Conservation (phyloP, 495 filamentous ascomycete species). For the Hypomontagnella monticulosa region DNA sequence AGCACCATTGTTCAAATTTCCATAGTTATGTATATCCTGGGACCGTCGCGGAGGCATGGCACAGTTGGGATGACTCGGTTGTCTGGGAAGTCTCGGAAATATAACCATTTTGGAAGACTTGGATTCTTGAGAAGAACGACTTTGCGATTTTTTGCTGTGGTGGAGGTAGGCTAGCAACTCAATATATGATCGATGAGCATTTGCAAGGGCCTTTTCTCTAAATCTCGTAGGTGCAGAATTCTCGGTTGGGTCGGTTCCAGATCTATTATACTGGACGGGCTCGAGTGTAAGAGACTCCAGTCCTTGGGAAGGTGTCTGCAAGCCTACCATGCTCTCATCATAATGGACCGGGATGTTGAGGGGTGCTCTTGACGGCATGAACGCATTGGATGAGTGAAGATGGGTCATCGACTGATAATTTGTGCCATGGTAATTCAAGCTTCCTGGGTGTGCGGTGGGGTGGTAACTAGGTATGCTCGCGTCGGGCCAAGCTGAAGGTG, state of each 20-base stretch:
- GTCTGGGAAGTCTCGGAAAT: constrained; percentile 58
- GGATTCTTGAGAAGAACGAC: constrained; percentile 39
- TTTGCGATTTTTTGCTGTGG: constrained; percentile 62
- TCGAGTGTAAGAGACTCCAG: constrained; percentile 53
- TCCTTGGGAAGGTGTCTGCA: constrained; percentile 47
- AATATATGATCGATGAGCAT: constrained; percentile 88
- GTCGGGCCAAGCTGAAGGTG: constrained; percentile 78
- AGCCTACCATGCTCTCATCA: constrained; percentile 25
- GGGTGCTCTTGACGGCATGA: constrained; percentile 31
- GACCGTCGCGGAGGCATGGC: constrained; percentile 22
- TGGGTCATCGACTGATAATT: constrained; percentile 31
- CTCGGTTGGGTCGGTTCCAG: constrained; percentile 26
- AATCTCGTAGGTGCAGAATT: constrained; percentile 66
- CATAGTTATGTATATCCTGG: constrained; percentile 16
- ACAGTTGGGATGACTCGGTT: constrained; percentile 33
- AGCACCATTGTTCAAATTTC: constrained; percentile 1
- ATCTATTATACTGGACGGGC: constrained; percentile 30
- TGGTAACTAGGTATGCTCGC: constrained; percentile 63
- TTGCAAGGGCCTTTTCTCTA: constrained; percentile 82
- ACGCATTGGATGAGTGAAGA: constrained; percentile 37
- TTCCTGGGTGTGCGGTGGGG: constrained; percentile 24
- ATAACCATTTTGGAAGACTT: constrained; percentile 54
- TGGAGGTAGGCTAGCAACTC: constrained; percentile 83
- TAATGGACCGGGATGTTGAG: constrained; percentile 35
- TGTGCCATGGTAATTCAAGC: constrained; percentile 25